phyloP scores from a whole-genome alignment of 257 asterid genomes.

The Coffea eugenioides region DNA sequence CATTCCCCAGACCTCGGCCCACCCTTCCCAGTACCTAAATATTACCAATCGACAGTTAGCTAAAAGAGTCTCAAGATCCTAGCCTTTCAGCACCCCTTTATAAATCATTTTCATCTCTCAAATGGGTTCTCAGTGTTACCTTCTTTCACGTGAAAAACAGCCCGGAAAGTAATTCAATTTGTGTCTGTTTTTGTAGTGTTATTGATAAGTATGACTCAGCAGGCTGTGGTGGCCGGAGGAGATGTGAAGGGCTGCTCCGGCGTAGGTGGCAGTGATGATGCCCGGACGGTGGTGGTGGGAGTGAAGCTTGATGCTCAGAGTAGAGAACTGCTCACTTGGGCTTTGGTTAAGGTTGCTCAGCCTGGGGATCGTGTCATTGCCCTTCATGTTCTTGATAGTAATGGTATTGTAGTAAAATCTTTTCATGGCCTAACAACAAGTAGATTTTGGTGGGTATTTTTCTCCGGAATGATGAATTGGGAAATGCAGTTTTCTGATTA shows the following conservation, averaged over 20 bases:
- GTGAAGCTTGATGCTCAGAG: conserved; percentile 73
- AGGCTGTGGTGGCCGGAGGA: conserved; percentile 9
- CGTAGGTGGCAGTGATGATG: conserved; percentile 28
- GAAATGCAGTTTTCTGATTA: background rate
- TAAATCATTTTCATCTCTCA: conserved; percentile 5
- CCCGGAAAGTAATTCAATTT: background rate
- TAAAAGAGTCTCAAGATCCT: background rate
- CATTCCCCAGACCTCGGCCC: background rate
- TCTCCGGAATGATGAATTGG: background rate
- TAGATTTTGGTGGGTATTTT: background rate
- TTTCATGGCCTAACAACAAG: background rate
- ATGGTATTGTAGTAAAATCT: conserved; percentile 35
- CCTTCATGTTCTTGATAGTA: conserved; percentile 73
- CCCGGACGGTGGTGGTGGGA: conserved; percentile 79
- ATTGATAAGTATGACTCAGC: conserved; percentile 17
- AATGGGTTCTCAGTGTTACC: conserved; percentile 15
- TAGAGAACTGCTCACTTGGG: conserved; percentile 92
- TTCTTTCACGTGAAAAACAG: conserved; percentile 6
- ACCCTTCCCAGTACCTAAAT: background rate
- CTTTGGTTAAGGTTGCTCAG: conserved; percentile 86
- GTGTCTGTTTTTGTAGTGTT: no score
- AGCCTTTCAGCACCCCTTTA: background rate
- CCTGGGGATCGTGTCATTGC: conserved; percentile 92
- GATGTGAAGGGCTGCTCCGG: background rate
- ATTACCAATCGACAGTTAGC: conserved; percentile 20